Base-by-base conservation (phyloP, 2,329 filamentous ascomycete species). In the Tympanopsis confertula region DNA sequence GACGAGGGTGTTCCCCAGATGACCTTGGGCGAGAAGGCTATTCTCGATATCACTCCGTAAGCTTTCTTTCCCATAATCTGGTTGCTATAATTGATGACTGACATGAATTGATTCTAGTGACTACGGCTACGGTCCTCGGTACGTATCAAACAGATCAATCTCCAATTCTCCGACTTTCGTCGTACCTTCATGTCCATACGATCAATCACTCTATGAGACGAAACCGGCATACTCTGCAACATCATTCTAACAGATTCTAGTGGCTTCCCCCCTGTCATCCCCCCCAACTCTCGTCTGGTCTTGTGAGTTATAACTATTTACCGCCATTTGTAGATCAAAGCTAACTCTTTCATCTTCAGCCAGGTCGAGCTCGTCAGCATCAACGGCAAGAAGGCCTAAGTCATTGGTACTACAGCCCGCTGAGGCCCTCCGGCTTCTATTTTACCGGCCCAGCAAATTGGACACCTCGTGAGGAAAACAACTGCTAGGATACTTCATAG, bases 1-100 rank as follows among this genome's bases (percentile, higher is more conserved):
- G 30, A 33, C 30, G 10, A 33, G 30, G 30, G 30, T 18, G 30
- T 33, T 33, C 30, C 15, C 12, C 30, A 33, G 30, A 33, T 33
- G 30, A 33, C 10, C 17, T 15, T 33, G 7, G 30, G 30, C 12
- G 30, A 33, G 30, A 33, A 17, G 15, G 30, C 30, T 13, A 33
- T 33, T 7, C 15, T 33, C 10, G 17, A 10, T 10, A 33, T 33
- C 7, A 10, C 12, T 17, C 7, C 7, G 30, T 33, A 33, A 7
- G 30, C 15, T 10, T 33, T 17, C 10, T 33, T 17, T 10, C 30
- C 30, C 17, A n/a, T n/a, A n/a, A n/a, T 33, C 30, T 17, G 10
- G 10, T 33, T 15, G 12, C 7, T 18, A 7, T 33, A 7, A 12
- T 26, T n/a, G 7, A 26, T 26, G 7, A 26, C n/a, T 26, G n/a